Evolutionary conservation across 2,329 filamentous ascomycete genomes (phyloP), one percentile per base, ranked within the genome.

Genomic region (Fusarium paranaense): DNA sequence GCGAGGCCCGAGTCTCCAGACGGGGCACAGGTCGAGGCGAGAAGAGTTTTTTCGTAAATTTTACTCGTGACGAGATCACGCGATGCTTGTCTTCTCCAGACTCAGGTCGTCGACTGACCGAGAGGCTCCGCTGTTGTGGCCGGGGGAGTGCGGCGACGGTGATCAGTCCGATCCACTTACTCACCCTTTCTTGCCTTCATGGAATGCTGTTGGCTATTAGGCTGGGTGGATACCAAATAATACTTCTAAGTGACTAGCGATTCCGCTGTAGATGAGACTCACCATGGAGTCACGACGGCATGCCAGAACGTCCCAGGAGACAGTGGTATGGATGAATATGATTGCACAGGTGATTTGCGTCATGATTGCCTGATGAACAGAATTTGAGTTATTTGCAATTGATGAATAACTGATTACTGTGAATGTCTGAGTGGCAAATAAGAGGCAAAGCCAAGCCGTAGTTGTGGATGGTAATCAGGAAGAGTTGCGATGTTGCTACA

Each of bases 41-140:
- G 25, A 30, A 52, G 47, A 30, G 20, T 5, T 47, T 50, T 47
- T 52, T 30, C 47, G 22, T 52, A 30, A 18, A 30, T 13, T 30
- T 52, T 30, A 27, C 47, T 30, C 25, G 47, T 52, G 47, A 30
- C 47, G 25, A 52, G 25, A 52, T 52, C 47, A 52, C 6, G 22
- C 47, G 16, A 52, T 52, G 16, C 47, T n/a, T n/a, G 47, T 52
- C 47, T 52, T 52, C 47, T 52, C 47, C 25, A 52, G 47, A 52
- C 47, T 52, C 10, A 7, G 25, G 10, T 16, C 22, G 47, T 52
- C 25, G 47, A 52, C 47, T 52, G 47, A 52, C 25, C 18, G 25
- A 13, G 25, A 30, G 16, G 47, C 47, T 52, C 47, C 47, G n/a
- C 27, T 30, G 47, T 6, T 50, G 45, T 27, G 11, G 45, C 16